phyloP scores from a whole-genome alignment of 768 basidiomycete genomes.

The Tylopilus felleus region DNA sequence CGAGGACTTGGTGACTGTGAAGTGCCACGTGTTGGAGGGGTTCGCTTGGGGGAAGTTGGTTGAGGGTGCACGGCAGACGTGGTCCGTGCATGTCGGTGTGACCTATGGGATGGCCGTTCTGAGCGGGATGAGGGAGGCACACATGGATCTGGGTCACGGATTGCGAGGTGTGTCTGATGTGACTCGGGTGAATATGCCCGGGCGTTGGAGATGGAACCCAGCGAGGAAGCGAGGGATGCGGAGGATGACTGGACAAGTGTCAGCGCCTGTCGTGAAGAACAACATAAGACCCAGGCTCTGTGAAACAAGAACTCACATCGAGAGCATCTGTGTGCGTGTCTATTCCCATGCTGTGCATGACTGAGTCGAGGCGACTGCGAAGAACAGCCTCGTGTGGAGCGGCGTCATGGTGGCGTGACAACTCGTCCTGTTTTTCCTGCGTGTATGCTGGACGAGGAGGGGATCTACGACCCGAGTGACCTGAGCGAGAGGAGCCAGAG shows the following conservation, averaged over 20 bases:
- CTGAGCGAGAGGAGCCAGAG: conserved; percentile 28
- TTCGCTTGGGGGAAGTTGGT: conserved; percentile 7
- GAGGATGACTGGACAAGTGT: conserved; percentile 23
- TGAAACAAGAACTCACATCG: conserved; percentile 22
- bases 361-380: conserved; percentile 49
- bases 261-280: conserved; percentile 18
- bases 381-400: conserved; percentile 54
- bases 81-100: conserved; percentile 14
- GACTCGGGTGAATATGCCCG: conserved; percentile 26
- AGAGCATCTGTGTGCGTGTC: conserved; percentile 18
- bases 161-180: conserved; percentile 22
- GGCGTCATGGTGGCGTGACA: conserved; percentile 27
- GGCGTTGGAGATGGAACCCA: conserved; percentile 27
- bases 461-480: conserved; percentile 16
- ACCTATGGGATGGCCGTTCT: neutral
- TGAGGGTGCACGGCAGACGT: neutral
- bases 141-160: conserved; percentile 21
- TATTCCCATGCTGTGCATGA: conserved; percentile 37
- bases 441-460: conserved; percentile 11
- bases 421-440: conserved; percentile 21
- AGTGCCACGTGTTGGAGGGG: conserved; percentile 1
- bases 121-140: neutral
- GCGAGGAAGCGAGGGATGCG: conserved; percentile 28
- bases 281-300: conserved; percentile 4
- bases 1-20: conserved; percentile 18